Base-by-base conservation (phyloP, 352 stramenopile genomes). In the Phytophthora cryptogea region DNA sequence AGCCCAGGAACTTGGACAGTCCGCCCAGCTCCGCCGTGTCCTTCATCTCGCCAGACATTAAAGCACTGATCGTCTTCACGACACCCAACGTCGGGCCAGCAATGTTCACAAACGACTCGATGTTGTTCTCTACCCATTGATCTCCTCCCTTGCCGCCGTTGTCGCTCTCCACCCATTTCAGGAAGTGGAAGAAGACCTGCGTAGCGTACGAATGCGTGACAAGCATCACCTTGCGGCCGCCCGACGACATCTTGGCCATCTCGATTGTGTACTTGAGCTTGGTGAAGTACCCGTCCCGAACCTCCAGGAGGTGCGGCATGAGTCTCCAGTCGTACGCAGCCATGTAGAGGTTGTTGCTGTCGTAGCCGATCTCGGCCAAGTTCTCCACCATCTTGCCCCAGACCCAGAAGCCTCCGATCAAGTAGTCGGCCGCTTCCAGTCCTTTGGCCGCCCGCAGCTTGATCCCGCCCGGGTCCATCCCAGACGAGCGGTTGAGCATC, bases 41-140 rank as follows among this genome's bases (percentile, higher is more conserved):
- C 58, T 97, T 97, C 83, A 98, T 98, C 73, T 99, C 95, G 4
- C 96, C 96, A 2, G 91, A 98, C 40, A 98, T 75, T 28, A 98
- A 54, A 16, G 94, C 89, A 55, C 90, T 93, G 17, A 97, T 87
- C 0, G 86, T 85, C 76, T 99, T 99, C 31, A 92, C 71, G 5
- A 86, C 85, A n/a, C 96, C 96, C 27, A 98, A 72, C 5, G 95
- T 89, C 20, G 96, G 78, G 1, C 96, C 95, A n/a, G 94, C 95
- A 49, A 99, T 97, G 64, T 97, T 98, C 27, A 97, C 78, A 32
- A 97, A 96, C 2, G 87, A 54, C 49, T 97, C 89, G 14, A 98
- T 55, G 72, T 98, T 82, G 30, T 89, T 74, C 40, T 98, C 91
- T 4, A 98, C 88, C 96, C 96, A 99, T n/a, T 89, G 51, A 13